These are phyloP conservation scores for Sherardia arvensis DNA, from an alignment of 257 asterid genomes.

Conservation along the genomic window DNA sequence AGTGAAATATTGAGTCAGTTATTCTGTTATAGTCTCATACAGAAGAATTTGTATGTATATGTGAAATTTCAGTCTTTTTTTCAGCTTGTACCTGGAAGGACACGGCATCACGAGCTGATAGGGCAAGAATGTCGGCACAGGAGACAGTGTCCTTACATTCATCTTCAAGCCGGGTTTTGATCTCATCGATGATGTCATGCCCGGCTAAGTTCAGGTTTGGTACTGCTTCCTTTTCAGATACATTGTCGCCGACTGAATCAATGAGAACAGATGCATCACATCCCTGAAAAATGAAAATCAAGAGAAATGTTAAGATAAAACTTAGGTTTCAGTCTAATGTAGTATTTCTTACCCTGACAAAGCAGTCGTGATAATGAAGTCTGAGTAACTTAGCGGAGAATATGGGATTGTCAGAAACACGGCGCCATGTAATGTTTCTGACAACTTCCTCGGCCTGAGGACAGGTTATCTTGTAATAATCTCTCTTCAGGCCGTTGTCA, in stretches of 20 bases:
- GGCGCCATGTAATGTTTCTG: slow-evolving; percentile 14
- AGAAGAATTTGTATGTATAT: too few relatives aligned
- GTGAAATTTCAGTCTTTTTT: background rate
- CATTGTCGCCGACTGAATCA: slow-evolving; percentile 10
- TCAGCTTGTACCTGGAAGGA: slow-evolving; percentile 11
- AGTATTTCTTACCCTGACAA: slow-evolving; percentile 15
- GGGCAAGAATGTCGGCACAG: slow-evolving; percentile 26
- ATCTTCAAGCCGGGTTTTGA: slow-evolving; percentile 21
- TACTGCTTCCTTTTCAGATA: slow-evolving; percentile 18
- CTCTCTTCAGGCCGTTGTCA: background rate
- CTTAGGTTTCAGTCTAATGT: too few relatives aligned
- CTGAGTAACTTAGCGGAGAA: slow-evolving; percentile 28
- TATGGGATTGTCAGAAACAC: slow-evolving; percentile 6
- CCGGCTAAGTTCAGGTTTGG: slow-evolving; percentile 20
- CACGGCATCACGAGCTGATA: slow-evolving; percentile 25
- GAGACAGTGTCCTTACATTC: slow-evolving; percentile 21
- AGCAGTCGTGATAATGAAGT: slow-evolving; percentile 33
- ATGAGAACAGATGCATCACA: slow-evolving; percentile 31
- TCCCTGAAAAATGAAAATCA: slow-evolving; percentile 19
- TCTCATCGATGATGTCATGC: slow-evolving; percentile 25
- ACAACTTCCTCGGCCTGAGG: slow-evolving; percentile 21
- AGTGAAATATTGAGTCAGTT: background rate
- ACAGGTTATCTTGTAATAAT: slow-evolving; percentile 14
- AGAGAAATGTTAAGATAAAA: background rate
- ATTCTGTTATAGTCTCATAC: too few relatives aligned